Evolutionary conservation across 345 rosid genomes (phyloP).

Genomic region (Rhizophora apiculata): DNA sequence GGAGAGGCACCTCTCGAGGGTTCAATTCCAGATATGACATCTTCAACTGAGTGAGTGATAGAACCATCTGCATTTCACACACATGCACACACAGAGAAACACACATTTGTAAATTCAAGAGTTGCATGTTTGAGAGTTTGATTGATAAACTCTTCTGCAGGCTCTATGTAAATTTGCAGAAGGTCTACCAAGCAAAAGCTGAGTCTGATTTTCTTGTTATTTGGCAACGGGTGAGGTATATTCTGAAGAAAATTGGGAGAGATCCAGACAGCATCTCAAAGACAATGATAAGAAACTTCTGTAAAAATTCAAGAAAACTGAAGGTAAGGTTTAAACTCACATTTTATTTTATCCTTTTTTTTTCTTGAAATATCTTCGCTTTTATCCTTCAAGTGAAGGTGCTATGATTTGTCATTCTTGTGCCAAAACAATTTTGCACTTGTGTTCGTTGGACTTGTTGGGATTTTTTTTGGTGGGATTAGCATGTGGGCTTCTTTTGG

Average conservation of each 20-base stretch:
- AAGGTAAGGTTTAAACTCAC: constrained; percentile 45
- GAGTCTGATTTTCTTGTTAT: constrained; percentile 81
- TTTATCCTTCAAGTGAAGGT: not conserved
- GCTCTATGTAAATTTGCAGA: constrained; percentile 83
- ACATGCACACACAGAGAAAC: not conserved
- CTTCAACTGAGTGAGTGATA: constrained; percentile 88
- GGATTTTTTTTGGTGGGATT: too few relatives aligned
- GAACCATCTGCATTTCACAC: not conserved
- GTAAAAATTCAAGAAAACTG: constrained; percentile 86
- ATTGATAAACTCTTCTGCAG: constrained; percentile 36
- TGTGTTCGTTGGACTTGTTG: not conserved
- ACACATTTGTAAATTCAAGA: not conserved
- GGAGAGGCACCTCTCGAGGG: constrained; percentile 98
- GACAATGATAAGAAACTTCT: constrained; percentile 66
- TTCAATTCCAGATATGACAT: constrained; percentile 98
- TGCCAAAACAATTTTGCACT: not conserved
- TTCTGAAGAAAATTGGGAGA: constrained; percentile 71
- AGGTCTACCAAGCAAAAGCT: constrained; percentile 83
- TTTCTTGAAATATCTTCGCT: not conserved
- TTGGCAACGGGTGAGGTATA: constrained; percentile 57
- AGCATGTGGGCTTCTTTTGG: too few relatives aligned
- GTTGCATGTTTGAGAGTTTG: not conserved
- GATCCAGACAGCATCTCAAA: constrained; percentile 63
- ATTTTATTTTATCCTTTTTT: not conserved
- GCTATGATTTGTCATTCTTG: not conserved